phyloP scores from a whole-genome alignment of 1,284 basidiomycete species.

The Singerocomus inundabilis region DNA sequence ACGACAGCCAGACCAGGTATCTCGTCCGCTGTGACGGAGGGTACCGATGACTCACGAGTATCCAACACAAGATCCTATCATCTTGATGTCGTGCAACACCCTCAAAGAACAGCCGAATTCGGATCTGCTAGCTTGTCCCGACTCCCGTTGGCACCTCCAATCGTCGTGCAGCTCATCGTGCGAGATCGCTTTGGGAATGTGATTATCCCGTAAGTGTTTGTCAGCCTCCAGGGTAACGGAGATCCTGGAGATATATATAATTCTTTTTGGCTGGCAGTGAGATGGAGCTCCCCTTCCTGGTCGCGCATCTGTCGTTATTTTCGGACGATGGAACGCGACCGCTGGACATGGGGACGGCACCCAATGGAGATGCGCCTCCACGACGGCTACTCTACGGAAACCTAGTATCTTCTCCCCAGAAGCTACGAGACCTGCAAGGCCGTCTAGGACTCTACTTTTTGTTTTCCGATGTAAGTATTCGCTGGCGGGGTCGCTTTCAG shows the following conservation, averaged over 20 bases:
- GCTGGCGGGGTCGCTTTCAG: conserved; percentile 72
- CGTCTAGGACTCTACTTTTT: conserved; percentile 80
- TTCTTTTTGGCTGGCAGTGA: conserved; percentile 47
- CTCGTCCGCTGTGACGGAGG: conserved; percentile 15
- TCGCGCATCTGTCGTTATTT: conserved; percentile 74
- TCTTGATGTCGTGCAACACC: conserved; percentile 79
- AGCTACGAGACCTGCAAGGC: conserved; percentile 75
- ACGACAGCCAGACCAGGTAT: conserved; percentile 51
- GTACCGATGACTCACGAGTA: conserved; percentile 22
- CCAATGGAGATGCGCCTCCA: conserved; percentile 44
- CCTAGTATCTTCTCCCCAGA: conserved; percentile 76
- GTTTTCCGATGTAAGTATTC: conserved; percentile 87
- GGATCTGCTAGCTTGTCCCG: conserved; percentile 72
- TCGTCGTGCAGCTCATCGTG: conserved; percentile 75
- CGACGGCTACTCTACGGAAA: conserved; percentile 78
- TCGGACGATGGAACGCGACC: conserved; percentile 57
- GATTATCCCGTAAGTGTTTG: conserved; percentile 62
- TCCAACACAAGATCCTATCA: conserved; percentile 57
- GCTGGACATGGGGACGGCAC: conserved; percentile 54
- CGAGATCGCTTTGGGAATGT: conserved; percentile 65
- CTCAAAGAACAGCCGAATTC: conserved; percentile 76
- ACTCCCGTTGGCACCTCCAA: conserved; percentile 76
- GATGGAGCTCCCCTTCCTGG: conserved; percentile 78
- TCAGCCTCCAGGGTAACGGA: conserved; percentile 21
- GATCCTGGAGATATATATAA: conserved; percentile 24